Conservation (phyloP, 2,329 filamentous ascomycete genomes). For the Phyllosticta citriasiana region DNA sequence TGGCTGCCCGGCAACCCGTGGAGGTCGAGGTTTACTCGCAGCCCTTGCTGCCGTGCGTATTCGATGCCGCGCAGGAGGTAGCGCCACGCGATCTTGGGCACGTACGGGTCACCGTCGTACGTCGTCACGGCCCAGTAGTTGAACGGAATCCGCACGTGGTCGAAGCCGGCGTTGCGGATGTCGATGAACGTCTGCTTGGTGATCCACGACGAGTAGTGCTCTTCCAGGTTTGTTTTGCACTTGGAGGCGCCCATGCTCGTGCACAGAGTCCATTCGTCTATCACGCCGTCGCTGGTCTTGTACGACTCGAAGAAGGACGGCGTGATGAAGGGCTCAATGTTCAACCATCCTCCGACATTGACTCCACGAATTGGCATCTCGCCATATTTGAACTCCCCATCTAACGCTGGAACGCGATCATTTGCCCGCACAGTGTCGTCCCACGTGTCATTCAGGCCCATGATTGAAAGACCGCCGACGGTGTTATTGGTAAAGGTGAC, state of each 20-base stretch:
- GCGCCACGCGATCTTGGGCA: constrained; percentile 79
- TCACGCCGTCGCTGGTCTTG: constrained; percentile 49
- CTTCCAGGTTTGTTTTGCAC: constrained; percentile 61
- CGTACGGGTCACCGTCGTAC: constrained; percentile 79
- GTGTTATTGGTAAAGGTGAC: constrained; percentile 80
- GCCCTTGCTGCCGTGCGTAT: constrained; percentile 82
- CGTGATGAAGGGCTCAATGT: constrained; percentile 88
- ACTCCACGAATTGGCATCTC: constrained; percentile 76
- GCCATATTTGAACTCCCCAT: constrained; percentile 69
- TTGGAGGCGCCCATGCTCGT: constrained; percentile 56
- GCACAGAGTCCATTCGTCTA: constrained; percentile 82
- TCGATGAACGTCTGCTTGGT: constrained; percentile 74
- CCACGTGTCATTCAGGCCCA: constrained; percentile 79
- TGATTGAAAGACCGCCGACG: constrained; percentile 79
- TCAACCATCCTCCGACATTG: constrained; percentile 89
- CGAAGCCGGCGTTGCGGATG: constrained; percentile 78
- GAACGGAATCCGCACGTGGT: constrained; percentile 93
- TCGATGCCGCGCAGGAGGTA: constrained; percentile 90
- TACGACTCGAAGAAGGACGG: constrained; percentile 77
- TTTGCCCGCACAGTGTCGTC: constrained; percentile 76
- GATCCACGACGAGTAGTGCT: constrained; percentile 85
- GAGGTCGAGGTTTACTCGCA: constrained; percentile 86
- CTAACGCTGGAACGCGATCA: constrained; percentile 65
- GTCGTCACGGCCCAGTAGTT: constrained; percentile 89
- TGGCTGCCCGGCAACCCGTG: constrained; percentile 89